phyloP scores from a whole-genome alignment of 2,329 filamentous ascomycete species.

The Cercospora canescens region DNA sequence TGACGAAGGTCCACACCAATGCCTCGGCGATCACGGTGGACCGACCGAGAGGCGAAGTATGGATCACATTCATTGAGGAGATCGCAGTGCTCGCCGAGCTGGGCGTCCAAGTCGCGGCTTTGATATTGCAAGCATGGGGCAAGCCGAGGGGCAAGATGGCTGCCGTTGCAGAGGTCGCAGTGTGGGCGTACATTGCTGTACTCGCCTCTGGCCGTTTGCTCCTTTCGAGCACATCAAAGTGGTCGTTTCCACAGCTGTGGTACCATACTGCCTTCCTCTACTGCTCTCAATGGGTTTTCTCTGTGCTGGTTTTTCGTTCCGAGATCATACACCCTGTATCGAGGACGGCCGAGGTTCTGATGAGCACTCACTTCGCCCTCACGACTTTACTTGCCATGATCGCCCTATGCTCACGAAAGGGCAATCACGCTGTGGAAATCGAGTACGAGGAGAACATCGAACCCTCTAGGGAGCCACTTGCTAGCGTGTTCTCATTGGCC shows the following conservation, averaged over 20 bases:
- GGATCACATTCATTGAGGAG: conserved; percentile 72
- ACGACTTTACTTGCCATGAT: conserved; percentile 73
- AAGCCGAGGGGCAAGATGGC: conserved; percentile 52
- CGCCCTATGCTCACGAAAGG: conserved; percentile 79
- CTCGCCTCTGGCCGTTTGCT: conserved; percentile 72
- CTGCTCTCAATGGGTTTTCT: conserved; percentile 75
- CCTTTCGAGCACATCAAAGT: conserved; percentile 58
- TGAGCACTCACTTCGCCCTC: conserved; percentile 73
- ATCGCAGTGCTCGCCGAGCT: conserved; percentile 72
- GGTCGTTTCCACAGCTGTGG: conserved; percentile 77
- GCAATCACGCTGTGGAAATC: conserved; percentile 83
- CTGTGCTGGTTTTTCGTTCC: conserved; percentile 78
- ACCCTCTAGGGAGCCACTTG: conserved; percentile 81
- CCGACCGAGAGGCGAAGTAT: conserved; percentile 70
- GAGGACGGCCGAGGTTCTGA: conserved; percentile 60
- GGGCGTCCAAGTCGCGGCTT: conserved; percentile 64
- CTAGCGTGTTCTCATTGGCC: conserved; percentile 82
- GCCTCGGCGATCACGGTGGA: conserved; percentile 66
- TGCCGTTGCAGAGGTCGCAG: conserved; percentile 65
- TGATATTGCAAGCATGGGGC: conserved; percentile 62
- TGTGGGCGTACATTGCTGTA: conserved; percentile 78
- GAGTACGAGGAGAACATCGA: conserved; percentile 88
- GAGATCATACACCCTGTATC: conserved; percentile 76
- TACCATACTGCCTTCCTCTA: conserved; percentile 90
- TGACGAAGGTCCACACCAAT: conserved; percentile 53